These are phyloP conservation scores for Mycena kentingensis DNA, from an alignment of 768 basidiomycete species.

Conservation along the genomic window DNA sequence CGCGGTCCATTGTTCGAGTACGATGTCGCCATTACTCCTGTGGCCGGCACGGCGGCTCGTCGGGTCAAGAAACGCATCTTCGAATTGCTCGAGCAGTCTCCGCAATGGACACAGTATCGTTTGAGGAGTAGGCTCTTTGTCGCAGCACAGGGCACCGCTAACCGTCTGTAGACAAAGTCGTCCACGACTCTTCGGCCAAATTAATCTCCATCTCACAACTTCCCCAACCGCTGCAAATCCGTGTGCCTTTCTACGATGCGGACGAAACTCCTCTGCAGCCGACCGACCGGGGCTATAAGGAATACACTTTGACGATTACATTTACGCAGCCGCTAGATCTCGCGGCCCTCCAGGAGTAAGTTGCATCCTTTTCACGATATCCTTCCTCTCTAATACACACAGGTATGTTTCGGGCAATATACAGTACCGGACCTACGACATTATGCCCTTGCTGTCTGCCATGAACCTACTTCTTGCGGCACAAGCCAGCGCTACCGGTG, in stretches of 20 bases:
- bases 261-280: conserved; percentile 45
- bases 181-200: conserved; percentile 58
- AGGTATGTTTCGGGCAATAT: conserved; percentile 58
- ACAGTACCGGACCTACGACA: conserved; percentile 57
- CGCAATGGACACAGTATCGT: conserved; percentile 53
- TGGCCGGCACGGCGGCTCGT: conserved; percentile 48
- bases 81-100: conserved; percentile 56
- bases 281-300: conserved; percentile 43
- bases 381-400: conserved; percentile 32
- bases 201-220: conserved; percentile 50
- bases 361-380: conserved; percentile 34
- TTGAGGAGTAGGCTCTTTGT: conserved; percentile 35
- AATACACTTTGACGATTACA: conserved; percentile 46
- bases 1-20: conserved; percentile 61
- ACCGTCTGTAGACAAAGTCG: conserved; percentile 35
- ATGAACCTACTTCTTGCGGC: conserved; percentile 66
- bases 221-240: conserved; percentile 46
- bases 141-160: neutral
- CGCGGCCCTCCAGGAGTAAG: conserved; percentile 46
- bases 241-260: conserved; percentile 50
- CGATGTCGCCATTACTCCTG: conserved; percentile 55
- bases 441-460: conserved; percentile 60
- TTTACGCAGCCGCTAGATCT: conserved; percentile 55
- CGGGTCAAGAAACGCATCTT: conserved; percentile 63
- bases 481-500: conserved; percentile 50